Base-by-base conservation (phyloP, 257 asterid genomes). In the Solanum pinnatisectum region DNA sequence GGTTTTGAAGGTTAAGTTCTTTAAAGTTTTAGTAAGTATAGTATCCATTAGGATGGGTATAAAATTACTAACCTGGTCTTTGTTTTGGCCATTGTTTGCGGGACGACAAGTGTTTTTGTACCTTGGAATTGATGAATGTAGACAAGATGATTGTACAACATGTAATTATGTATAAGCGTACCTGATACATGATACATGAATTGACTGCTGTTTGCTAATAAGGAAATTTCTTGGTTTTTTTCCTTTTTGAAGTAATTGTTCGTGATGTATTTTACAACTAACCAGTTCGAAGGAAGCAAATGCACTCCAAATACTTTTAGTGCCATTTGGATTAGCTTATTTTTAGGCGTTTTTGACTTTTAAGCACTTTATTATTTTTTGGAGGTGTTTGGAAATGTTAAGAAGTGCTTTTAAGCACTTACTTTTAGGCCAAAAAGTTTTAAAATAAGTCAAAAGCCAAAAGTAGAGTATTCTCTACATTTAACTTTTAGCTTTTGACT, bases 111-210 rank as follows among this genome's bases (percentile, higher is more conserved):
- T 95, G 98, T 90, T 87, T 95, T 87, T 95, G 92, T 93, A 90
- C 90, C 95, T 95, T 90, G 98, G 96, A 88, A 93, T 96, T 88
- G 91, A 88, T 93, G 96, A 95, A 86, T 97, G 93, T 83, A 92
- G 94, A 87, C 92, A 90, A 88, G 94, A 94, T 90, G 94, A 82
- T 25, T 97, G 99, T 87, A 95, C 98, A 67, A 91, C 97, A 89
- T 96, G 99, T 95, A 90, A 91, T 36, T 65, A 16, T 87, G 42
- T 27, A 33, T 68, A 85, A 67, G 36, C 36, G 33, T 32, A 32
- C 33, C 33, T 32, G 33, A 32, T 71, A 23, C 33, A 22, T 56
- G 30, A 35, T 67, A 16, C 35, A 84, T 30, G 12, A 20, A 82
- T 85, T 59, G 35, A 27, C 73, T 81, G 84, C 74, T 32, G 42